Base-by-base conservation (phyloP, 1,284 basidiomycete species). In the Naganishia sp. region DNA sequence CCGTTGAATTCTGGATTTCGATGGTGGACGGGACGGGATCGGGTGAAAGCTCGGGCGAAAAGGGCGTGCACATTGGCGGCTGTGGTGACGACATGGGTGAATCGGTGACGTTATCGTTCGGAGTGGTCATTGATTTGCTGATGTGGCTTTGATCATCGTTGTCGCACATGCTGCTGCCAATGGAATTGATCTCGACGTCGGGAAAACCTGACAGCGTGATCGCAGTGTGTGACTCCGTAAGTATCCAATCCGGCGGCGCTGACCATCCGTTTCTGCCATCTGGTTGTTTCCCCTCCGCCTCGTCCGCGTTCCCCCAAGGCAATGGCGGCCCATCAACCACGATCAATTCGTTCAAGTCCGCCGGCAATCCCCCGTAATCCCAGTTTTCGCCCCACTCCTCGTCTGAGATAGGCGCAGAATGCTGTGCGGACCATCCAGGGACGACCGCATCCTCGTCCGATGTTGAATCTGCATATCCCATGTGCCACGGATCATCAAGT, bases 311-410 rank as follows among this genome's bases (percentile, higher is more conserved):
- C 36, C 6, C 7, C 36, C 10, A 39, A 5, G 36, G 36, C 36
- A 39, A 39, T 0, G 10, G 13, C 7, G 36, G 3, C 36, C 36
- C 46, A 50, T 60, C 57, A 7, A 43, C 31, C 10, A 42, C 57
- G 36, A 60, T 60, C 3, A 60, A 16, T 45, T 50, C 33, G 48
- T n/a, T 60, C 10, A 42, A 39, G 39, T 60, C 46, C 21, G 25
- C 18, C 36, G 45, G 31, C 9, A 43, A 15, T 13, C 59, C 48
- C 2, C 48, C 59, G n/a, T 36, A 52, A 52, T 61, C 48, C 36
- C 59, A 7, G 11, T 61, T 48, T 28, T 61, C 59, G 15, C 59
- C 59, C 59, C 59, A 61, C 9, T 61, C 59, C 48, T 61, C 59
- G 42, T 61, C 59, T 39, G 59, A 61, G 4, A 61, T 43, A 16